A percentile compares a stretch with the other conserved stretches of the same genome.
phyloP scores from a whole-genome alignment of 192 early-diverging fungal species.

The Endogone sp. region DNA sequence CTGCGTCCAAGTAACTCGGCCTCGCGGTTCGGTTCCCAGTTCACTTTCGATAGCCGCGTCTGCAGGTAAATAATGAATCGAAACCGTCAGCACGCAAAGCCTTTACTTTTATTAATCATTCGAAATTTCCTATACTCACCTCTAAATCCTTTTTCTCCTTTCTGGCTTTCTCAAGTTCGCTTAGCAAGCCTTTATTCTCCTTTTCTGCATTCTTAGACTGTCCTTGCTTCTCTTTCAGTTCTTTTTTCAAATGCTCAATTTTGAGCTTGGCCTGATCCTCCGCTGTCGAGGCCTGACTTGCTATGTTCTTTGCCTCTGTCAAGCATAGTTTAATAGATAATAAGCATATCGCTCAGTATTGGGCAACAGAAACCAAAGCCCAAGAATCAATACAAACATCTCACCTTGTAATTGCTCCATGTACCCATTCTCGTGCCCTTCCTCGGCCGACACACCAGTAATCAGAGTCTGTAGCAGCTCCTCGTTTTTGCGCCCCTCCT shows the following conservation, averaged over 20 bases:
- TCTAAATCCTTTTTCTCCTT: slow-evolving; percentile 13
- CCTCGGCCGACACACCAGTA: slow-evolving; percentile 85
- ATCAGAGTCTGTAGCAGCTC: slow-evolving; percentile 90
- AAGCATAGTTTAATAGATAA: no score
- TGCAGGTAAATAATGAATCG: no score
- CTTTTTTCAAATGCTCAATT: slow-evolving; percentile 67
- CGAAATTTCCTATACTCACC: slow-evolving; percentile 1
- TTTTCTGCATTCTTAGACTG: slow-evolving; percentile 64
- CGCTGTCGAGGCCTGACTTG: slow-evolving; percentile 56
- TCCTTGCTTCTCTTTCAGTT: slow-evolving; percentile 63
- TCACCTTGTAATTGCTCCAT: slow-evolving; percentile 89
- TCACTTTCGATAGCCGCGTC: slow-evolving; percentile 17
- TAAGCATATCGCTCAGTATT: no score
- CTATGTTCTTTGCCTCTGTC: slow-evolving; percentile 61
- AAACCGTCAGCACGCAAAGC: no score
- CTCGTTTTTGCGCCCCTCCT: slow-evolving; percentile 62
- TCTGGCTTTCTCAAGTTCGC: slow-evolving; percentile 24
- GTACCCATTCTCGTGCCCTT: slow-evolving; percentile 94
- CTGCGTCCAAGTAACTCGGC: slow-evolving; percentile 25
- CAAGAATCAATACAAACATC: background rate
- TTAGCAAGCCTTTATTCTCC: slow-evolving; percentile 60
- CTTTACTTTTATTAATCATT: no score
- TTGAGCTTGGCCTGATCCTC: slow-evolving; percentile 83
- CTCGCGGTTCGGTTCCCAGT: slow-evolving; percentile 43
- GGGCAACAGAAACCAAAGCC: no score